Percentiles rank a stretch among this genome's conserved stretches.
Evolutionary conservation across 1,284 basidiomycete species (phyloP).

Genomic region (Puccinia coronata): DNA sequence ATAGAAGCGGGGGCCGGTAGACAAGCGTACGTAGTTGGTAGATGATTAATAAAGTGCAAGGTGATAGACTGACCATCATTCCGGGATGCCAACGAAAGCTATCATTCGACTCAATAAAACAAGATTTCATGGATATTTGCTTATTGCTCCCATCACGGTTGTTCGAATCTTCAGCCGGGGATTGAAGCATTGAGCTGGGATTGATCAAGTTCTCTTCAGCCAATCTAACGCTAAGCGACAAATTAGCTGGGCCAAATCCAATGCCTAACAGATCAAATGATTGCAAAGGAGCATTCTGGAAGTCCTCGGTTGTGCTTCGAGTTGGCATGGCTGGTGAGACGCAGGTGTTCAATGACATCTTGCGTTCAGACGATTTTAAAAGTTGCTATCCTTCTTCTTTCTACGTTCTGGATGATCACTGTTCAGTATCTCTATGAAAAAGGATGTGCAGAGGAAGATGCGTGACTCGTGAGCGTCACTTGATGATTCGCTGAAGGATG

Average conservation of each 20-base stretch:
- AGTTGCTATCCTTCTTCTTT: too few relatives aligned
- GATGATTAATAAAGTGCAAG: neutral
- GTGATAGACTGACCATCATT: constrained; percentile 60
- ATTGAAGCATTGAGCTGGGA: neutral
- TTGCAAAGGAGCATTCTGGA: neutral
- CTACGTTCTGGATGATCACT: too few relatives aligned
- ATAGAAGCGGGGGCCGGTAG: too few relatives aligned
- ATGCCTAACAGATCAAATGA: constrained; percentile 64
- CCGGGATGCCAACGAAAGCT: constrained; percentile 63
- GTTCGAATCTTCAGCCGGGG: neutral
- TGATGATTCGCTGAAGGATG: too few relatives aligned
- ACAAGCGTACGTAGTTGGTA: neutral
- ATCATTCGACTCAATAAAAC: constrained; percentile 64
- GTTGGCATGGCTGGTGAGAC: neutral
- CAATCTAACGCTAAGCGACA: constrained; percentile 61
- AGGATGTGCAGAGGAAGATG: too few relatives aligned
- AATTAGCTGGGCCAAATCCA: constrained; percentile 68
- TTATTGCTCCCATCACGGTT: neutral
- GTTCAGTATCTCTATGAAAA: too few relatives aligned
- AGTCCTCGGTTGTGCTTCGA: neutral
- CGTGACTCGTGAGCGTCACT: too few relatives aligned
- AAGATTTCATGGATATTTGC: constrained; percentile 56
- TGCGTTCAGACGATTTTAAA: too few relatives aligned
- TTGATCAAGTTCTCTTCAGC: constrained; percentile 4
- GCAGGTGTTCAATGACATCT: too few relatives aligned